Conservation (phyloP, 2,329 filamentous ascomycete genomes). For the Taxawa tesnikishii region DNA sequence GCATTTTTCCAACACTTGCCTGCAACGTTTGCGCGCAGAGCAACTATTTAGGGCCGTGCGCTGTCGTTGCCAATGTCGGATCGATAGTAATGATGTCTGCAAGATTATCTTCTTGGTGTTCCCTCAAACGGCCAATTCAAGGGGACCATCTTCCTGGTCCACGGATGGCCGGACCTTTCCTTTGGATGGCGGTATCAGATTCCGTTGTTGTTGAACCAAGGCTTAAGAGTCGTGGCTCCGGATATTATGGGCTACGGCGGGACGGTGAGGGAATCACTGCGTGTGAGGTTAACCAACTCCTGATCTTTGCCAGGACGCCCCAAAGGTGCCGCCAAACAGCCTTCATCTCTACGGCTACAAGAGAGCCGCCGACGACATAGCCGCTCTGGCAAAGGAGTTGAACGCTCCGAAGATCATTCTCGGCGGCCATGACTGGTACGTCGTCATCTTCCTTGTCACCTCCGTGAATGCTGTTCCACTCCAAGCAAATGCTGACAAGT, state of each 20-base stretch:
- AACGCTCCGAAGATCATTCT: slow-evolving; percentile 54
- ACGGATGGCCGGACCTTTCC: slow-evolving; percentile 73
- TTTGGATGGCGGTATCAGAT: slow-evolving; percentile 88
- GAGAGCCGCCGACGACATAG: slow-evolving; percentile 61
- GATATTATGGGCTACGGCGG: slow-evolving; percentile 81
- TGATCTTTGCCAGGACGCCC: slow-evolving; percentile 6
- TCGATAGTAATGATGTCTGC: too few species aligned
- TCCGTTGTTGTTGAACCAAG: slow-evolving; percentile 57
- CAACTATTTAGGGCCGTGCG: too few species aligned
- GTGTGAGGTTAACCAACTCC: not conserved
- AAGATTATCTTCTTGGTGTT: slow-evolving; percentile 41
- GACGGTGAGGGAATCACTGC: slow-evolving; percentile 40
- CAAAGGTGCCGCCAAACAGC: slow-evolving; percentile 6
- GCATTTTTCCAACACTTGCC: too few species aligned
- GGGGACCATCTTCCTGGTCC: slow-evolving; percentile 46
- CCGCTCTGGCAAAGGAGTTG: slow-evolving; percentile 52
- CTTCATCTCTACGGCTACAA: slow-evolving; percentile 29
- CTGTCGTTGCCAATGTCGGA: too few species aligned
- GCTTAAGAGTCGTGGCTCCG: slow-evolving; percentile 67
- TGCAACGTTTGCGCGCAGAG: too few species aligned
- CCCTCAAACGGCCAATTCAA: slow-evolving; percentile 31
- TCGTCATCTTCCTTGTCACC: slow-evolving; percentile 1
- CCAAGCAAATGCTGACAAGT: not conserved
- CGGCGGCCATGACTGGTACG: slow-evolving; percentile 76
- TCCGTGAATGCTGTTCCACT: not conserved